Percentiles rank a stretch among this genome's conserved stretches.
These are phyloP conservation scores for Warburgia ugandensis DNA, from an alignment of 164 flowering plant genomes.

Conservation along the genomic window DNA sequence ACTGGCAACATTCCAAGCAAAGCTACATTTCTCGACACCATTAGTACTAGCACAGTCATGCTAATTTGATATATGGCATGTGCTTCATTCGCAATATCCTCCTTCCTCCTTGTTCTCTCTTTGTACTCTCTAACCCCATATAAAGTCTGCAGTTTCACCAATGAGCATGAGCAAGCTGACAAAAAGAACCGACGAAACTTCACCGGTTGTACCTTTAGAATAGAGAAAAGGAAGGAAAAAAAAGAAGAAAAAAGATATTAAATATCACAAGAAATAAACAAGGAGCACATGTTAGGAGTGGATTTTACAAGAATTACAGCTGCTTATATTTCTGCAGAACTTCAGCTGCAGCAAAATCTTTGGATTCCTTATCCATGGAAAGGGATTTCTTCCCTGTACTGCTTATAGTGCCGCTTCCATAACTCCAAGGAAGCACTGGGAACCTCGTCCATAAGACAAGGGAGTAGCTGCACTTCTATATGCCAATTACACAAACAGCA, in stretches of 20 bases:
- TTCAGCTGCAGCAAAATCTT: constrained; percentile 27
- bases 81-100: constrained; percentile 52
- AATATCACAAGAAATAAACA: not conserved
- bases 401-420: constrained; percentile 37
- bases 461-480: constrained; percentile 44
- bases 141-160: constrained; percentile 31
- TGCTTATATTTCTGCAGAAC: constrained; percentile 48
- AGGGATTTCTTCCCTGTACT: constrained; percentile 55
- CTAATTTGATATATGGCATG: constrained; percentile 49
- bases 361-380: constrained; percentile 11
- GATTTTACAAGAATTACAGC: constrained; percentile 27
- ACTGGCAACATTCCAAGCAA: constrained; percentile 84
- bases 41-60: constrained; percentile 31
- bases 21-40: constrained; percentile 25
- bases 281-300: too few relatives aligned
- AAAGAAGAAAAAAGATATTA: not conserved
- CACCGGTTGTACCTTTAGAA: not conserved
- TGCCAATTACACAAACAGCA: not conserved
- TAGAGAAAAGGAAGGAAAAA: not conserved
- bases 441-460: constrained; percentile 40
- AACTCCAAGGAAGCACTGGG: constrained; percentile 16
- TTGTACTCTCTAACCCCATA: constrained; percentile 49
- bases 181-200: not conserved
- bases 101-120: constrained; percentile 24
- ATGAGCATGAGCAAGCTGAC: not conserved